Conservation (phyloP, 2,329 filamentous ascomycete species). For the Ophiocordyceps camponoti-leonardi region DNA sequence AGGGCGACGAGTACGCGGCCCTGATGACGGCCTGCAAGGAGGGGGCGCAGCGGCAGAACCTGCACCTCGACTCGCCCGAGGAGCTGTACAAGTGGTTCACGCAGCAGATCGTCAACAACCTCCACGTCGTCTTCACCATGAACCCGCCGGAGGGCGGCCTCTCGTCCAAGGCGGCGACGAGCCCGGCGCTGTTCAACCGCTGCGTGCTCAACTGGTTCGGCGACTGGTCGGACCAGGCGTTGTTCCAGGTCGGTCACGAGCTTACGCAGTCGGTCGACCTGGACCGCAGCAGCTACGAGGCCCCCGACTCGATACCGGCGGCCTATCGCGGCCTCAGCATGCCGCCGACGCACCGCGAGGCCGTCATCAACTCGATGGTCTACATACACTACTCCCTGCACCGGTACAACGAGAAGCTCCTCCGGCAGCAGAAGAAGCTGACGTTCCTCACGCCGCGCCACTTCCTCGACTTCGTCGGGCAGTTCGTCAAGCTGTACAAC, state of each 20-base stretch:
- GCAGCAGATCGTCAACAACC: conserved; percentile 94
- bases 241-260: conserved; percentile 94
- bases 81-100: conserved; percentile 99
- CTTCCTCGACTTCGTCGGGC: conserved; percentile 93
- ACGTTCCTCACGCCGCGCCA: conserved; percentile 93
- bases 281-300: conserved; percentile 68
- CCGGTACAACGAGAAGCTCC: conserved; percentile 70
- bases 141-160: conserved; percentile 93
- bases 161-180: conserved; percentile 91
- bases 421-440: conserved; percentile 79
- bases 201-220: conserved; percentile 99
- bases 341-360: conserved; percentile 78
- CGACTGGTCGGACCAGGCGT: conserved; percentile 97
- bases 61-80: conserved; percentile 91
- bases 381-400: conserved; percentile 94
- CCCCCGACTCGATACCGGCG: conserved; percentile 82
- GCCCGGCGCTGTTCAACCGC: conserved; percentile 96
- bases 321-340: conserved; percentile 74
- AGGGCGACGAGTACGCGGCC: conserved; percentile 97
- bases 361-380: conserved; percentile 96
- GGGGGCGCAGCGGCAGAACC: conserved; percentile 85
- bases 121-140: conserved; percentile 99
- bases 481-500: conserved; percentile 93
- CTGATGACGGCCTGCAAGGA: conserved; percentile 99
- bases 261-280: conserved; percentile 93